These are phyloP conservation scores for Malassezia caprae DNA, from an alignment of 1,284 basidiomycete species.

Conservation along the genomic window DNA sequence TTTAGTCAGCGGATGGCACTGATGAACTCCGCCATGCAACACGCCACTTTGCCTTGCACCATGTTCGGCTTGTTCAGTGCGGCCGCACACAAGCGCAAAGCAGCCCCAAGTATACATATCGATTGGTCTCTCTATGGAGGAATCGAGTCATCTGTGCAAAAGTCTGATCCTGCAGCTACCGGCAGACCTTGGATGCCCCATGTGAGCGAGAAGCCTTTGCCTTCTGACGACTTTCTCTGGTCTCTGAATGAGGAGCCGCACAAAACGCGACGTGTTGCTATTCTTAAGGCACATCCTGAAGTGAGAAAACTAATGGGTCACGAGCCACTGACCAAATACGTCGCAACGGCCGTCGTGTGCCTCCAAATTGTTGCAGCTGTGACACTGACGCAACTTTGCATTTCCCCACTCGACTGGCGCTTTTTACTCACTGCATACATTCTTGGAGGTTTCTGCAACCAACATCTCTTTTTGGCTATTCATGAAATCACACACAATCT, in stretches of 20 bases:
- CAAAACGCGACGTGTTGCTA: slow-evolving; percentile 70
- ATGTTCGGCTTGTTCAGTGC: background rate
- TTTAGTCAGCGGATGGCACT: slow-evolving; percentile 1
- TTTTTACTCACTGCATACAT: slow-evolving; percentile 73
- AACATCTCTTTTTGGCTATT: slow-evolving; percentile 92
- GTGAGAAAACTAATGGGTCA: slow-evolving; percentile 89
- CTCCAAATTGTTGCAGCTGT: slow-evolving; percentile 63
- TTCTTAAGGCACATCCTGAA: slow-evolving; percentile 88
- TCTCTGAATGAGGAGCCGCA: slow-evolving; percentile 96
- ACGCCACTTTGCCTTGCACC: background rate
- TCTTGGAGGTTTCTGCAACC: slow-evolving; percentile 87
- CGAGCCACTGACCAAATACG: slow-evolving; percentile 77
- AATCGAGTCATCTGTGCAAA: slow-evolving; percentile 20
- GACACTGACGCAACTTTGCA: slow-evolving; percentile 44
- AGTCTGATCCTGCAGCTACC: background rate
- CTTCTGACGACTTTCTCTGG: slow-evolving; percentile 59
- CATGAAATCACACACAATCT: slow-evolving; percentile 98
- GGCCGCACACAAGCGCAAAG: background rate
- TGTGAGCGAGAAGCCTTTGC: slow-evolving; percentile 27
- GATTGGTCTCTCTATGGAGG: slow-evolving; percentile 48
- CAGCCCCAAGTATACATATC: slow-evolving; percentile 31
- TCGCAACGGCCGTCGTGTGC: slow-evolving; percentile 67
- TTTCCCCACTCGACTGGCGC: slow-evolving; percentile 58
- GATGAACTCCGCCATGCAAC: background rate
- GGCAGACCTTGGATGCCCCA: slow-evolving; percentile 42